phyloP scores from a whole-genome alignment of 805 yeast genomes.

The Hanseniaspora guilliermondii region DNA sequence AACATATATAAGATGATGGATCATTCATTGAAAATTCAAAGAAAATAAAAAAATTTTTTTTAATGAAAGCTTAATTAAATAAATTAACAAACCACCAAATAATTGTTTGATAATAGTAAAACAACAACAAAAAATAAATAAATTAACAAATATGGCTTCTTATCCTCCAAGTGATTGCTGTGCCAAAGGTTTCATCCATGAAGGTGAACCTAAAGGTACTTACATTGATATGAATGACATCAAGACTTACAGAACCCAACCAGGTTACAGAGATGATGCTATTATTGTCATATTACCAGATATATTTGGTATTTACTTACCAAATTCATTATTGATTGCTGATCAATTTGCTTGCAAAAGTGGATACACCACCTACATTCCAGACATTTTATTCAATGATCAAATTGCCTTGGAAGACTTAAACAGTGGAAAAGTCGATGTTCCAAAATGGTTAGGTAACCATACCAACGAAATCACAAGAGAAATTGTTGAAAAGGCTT shows the following conservation, averaged over 20 bases:
- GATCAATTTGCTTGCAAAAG: slow-evolving; percentile 44
- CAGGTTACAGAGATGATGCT: slow-evolving; percentile 24
- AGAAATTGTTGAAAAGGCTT: slow-evolving; percentile 39
- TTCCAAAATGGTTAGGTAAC: slow-evolving; percentile 38
- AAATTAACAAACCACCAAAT: not conserved
- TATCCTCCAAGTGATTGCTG: slow-evolving; percentile 43
- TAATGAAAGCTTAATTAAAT: too few relatives aligned
- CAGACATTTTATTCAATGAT: slow-evolving; percentile 56
- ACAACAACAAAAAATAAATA: not conserved
- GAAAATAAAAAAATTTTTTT: too few relatives aligned
- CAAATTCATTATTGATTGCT: slow-evolving; percentile 51
- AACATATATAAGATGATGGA: too few relatives aligned
- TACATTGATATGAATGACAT: slow-evolving; percentile 33
- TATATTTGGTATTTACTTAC: slow-evolving; percentile 47
- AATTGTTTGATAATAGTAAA: not conserved
- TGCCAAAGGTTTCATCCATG: slow-evolving; percentile 32
- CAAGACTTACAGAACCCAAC: slow-evolving; percentile 32
- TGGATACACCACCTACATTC: slow-evolving; percentile 57
- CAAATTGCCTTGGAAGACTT: slow-evolving; percentile 25
- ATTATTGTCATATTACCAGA: slow-evolving; percentile 58
- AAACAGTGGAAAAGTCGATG: slow-evolving; percentile 20
- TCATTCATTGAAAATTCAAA: too few relatives aligned
- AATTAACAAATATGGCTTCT: slow-evolving; percentile 32
- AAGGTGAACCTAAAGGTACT: slow-evolving; percentile 40
- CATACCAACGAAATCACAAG: slow-evolving; percentile 41